phyloP scores from a whole-genome alignment of 2,329 filamentous ascomycete genomes.

The Ascocoryne sarcoides region DNA sequence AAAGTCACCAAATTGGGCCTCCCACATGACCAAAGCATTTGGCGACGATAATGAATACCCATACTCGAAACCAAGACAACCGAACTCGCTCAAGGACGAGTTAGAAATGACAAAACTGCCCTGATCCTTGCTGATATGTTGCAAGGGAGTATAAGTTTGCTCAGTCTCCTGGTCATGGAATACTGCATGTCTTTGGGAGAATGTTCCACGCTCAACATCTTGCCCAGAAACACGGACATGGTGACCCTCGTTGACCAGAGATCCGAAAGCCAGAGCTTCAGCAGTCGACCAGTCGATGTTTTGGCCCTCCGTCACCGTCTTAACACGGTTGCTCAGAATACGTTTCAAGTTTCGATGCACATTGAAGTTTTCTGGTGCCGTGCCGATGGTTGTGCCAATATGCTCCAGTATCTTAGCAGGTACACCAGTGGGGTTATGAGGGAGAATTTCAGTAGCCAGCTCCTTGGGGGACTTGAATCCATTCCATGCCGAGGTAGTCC shows the following conservation, averaged over 20 bases:
- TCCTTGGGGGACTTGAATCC: conserved; percentile 99
- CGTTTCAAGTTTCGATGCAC: conserved; percentile 95
- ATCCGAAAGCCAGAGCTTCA: conserved; percentile 90
- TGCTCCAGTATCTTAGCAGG: conserved; percentile 64
- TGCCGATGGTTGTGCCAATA: conserved; percentile 74
- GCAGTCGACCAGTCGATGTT: conserved; percentile 97
- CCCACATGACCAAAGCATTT: conserved; percentile 97
- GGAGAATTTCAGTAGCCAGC: conserved; percentile 85
- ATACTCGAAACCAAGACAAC: conserved; percentile 91
- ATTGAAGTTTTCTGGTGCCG: conserved; percentile 73
- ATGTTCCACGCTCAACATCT: conserved; percentile 98
- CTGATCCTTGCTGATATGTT: conserved; percentile 83
- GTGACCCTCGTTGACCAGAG: conserved; percentile 84
- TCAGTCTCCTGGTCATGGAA: conserved; percentile 97
- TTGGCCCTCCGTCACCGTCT: conserved; percentile 84
- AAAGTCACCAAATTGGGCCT: conserved; percentile 98
- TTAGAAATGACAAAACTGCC: conserved; percentile 95
- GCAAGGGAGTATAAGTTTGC: conserved; percentile 83
- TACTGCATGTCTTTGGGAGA: conserved; percentile 95
- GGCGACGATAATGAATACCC: conserved; percentile 96
- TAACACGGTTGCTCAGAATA: conserved; percentile 81
- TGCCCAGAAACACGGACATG: conserved; percentile 97
- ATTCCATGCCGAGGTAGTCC: conserved; percentile 98
- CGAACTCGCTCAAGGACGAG: conserved; percentile 68
- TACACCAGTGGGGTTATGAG: conserved; percentile 81